These are phyloP conservation scores for Mallotus repandus DNA, from an alignment of 441 rosid genomes.

Conservation along the genomic window DNA sequence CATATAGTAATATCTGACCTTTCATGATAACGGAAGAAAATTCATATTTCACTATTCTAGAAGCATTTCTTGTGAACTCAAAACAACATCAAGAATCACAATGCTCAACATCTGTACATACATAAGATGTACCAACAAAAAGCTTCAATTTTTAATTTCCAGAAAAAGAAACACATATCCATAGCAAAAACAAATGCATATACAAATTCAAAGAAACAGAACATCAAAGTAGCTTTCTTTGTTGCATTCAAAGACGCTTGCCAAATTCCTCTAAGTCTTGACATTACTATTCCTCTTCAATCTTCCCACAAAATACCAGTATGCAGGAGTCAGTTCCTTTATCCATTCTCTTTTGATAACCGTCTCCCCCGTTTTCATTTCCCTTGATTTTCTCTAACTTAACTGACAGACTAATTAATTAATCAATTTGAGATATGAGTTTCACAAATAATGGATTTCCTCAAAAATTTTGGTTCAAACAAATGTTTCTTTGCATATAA, in stretches of 20 bases:
- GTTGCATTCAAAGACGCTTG: conserved; percentile 78
- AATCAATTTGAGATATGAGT: no score
- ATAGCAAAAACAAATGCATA: background rate
- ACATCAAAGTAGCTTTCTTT: conserved; percentile 50
- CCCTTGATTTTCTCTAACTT: no score
- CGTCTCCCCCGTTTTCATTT: no score
- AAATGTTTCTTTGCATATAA: no score
- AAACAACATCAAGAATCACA: background rate
- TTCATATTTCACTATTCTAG: background rate
- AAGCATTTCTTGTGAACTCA: background rate
- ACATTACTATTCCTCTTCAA: conserved; percentile 39
- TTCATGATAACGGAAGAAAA: background rate
- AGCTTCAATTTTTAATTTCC: background rate
- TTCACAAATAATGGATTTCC: no score
- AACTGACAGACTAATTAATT: no score
- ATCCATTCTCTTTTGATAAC: no score
- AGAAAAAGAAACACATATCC: background rate
- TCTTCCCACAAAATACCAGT: background rate
- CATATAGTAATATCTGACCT: background rate
- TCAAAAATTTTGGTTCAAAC: no score
- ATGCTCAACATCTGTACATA: background rate
- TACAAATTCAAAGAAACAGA: background rate
- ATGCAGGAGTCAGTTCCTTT: no score
- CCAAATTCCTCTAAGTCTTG: conserved; percentile 59
- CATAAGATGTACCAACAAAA: background rate